These are phyloP conservation scores for Boletus eberwhitei DNA, from an alignment of 768 basidiomycete species.

Conservation along the genomic window DNA sequence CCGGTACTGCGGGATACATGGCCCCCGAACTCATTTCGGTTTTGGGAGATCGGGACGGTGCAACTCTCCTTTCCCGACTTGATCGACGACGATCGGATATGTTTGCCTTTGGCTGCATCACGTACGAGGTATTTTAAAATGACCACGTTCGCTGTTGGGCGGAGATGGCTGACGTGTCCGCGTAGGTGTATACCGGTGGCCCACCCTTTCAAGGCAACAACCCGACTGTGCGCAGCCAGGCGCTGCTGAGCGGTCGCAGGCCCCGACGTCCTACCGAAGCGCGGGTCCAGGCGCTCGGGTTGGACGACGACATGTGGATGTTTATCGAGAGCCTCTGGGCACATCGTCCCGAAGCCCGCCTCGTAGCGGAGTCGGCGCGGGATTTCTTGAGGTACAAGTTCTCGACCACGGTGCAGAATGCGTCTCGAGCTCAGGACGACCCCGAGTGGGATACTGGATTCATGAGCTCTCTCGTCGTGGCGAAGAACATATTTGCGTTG, in stretches of 20 bases:
- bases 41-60: slow-evolving; percentile 6
- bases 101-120: slow-evolving; percentile 34
- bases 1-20: slow-evolving; percentile 26
- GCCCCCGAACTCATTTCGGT: slow-evolving; percentile 26
- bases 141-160: not conserved
- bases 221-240: slow-evolving; percentile 16
- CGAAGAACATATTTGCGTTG: slow-evolving; percentile 15
- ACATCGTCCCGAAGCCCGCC: slow-evolving; percentile 25
- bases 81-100: slow-evolving; percentile 33
- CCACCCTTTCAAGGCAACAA: slow-evolving; percentile 24
- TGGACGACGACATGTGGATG: slow-evolving; percentile 32
- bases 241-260: slow-evolving; percentile 10
- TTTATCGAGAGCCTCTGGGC: slow-evolving; percentile 30
- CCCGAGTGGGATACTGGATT: slow-evolving; percentile 26
- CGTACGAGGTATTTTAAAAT: slow-evolving; percentile 30
- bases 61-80: slow-evolving; percentile 9
- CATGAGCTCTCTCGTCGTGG: slow-evolving; percentile 10
- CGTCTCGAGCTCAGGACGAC: slow-evolving; percentile 9
- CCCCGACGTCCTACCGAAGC: slow-evolving; percentile 19
- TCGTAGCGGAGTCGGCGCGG: slow-evolving; percentile 21
- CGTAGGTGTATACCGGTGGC: slow-evolving; percentile 27
- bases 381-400: slow-evolving; percentile 21
- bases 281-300: slow-evolving; percentile 13
- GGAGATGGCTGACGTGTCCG: not conserved
- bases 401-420: not conserved